These are phyloP conservation scores for Fusarium pseudonygamai DNA, from an alignment of 2,329 filamentous ascomycete species.

Conservation along the genomic window DNA sequence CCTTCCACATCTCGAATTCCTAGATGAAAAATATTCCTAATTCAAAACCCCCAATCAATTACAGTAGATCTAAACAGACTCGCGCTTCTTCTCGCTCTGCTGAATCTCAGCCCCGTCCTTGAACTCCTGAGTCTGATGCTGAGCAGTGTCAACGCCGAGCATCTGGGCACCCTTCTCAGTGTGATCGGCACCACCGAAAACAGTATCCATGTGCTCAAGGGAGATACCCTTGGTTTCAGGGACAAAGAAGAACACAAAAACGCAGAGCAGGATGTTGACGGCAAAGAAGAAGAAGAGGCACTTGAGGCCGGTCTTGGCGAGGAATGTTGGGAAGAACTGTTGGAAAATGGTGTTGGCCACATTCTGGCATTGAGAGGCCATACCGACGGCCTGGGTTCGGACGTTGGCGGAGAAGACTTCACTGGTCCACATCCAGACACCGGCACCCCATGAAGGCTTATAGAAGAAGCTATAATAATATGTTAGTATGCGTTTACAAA, in stretches of 20 bases:
- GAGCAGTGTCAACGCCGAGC: slow-evolving; percentile 29
- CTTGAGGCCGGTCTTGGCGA: slow-evolving; percentile 62
- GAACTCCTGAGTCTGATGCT: slow-evolving; percentile 22
- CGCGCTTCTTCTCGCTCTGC: slow-evolving; percentile 35
- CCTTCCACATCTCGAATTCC: neutral
- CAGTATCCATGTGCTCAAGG: slow-evolving; percentile 69
- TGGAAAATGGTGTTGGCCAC: slow-evolving; percentile 74
- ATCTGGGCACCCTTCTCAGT: slow-evolving; percentile 44
- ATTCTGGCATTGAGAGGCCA: slow-evolving; percentile 69
- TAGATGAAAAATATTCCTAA: neutral
- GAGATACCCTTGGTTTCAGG: slow-evolving; percentile 65
- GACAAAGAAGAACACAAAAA: slow-evolving; percentile 61
- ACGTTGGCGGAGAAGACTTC: slow-evolving; percentile 78
- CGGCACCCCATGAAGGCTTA: slow-evolving; percentile 76
- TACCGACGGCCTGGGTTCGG: slow-evolving; percentile 75
- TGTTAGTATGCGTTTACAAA: neutral
- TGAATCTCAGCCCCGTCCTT: slow-evolving; percentile 39
- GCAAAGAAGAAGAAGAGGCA: slow-evolving; percentile 50
- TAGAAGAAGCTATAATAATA: slow-evolving; percentile 62
- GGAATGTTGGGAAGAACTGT: slow-evolving; percentile 76
- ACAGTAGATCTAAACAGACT: slow-evolving; percentile 25
- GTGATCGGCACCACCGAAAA: slow-evolving; percentile 59
- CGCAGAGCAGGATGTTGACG: slow-evolving; percentile 55
- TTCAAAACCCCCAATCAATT: neutral
- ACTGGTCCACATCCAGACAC: slow-evolving; percentile 76